Base-by-base conservation (phyloP, 192 early-diverging fungal species). In the Backusella tuberculispora region DNA sequence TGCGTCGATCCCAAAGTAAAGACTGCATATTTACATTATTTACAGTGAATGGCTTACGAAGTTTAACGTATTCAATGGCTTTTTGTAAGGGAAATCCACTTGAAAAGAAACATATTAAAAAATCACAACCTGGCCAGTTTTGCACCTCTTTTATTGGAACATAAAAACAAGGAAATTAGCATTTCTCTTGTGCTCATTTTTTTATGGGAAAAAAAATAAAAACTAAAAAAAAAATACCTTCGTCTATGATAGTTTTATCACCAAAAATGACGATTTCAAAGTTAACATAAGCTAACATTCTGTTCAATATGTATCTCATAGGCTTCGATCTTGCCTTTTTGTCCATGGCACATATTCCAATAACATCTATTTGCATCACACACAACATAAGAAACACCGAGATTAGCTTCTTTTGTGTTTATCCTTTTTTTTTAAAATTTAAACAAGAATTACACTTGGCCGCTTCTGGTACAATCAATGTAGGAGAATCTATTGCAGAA, bases 71-170 rank as follows among this genome's bases (percentile, higher is more conserved):
- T 66, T 91, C 83, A 50, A 96, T 93, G 0, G 97, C 96, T 84
- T 99, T 99, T 41, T 92, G 87, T 15, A 99, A 83, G 6, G 97
- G 97, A 74, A 99, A 99, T 9, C 95, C 96, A 19, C 76, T 78
- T 9, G 96, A 98, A 83, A 98, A 99, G 85, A 99, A 99, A 14
- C 95, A 94, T 34, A 99, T 96, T 66, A 99, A 88, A 80, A 98
- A 96, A 83, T 99, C 96, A 84, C 96, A 98, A 1, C 84, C 81
- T 6, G 97, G 97, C 97, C 97, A 98, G 69, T 90, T 86, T 45
- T 92, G 89, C 8, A 96, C 88, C 65, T 87, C 93, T 93, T 21
- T n/a, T 0, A 17, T 29, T 47, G 5, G 42, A 10, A 47, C 0
- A 47, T 2, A 17, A 47, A 47, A 47, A 47, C 46, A 47, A 47